Percentiles rank a stretch among this genome's conserved stretches.
Conservation (phyloP, 2,329 filamentous ascomycete species). For the Xylaria digitata region DNA sequence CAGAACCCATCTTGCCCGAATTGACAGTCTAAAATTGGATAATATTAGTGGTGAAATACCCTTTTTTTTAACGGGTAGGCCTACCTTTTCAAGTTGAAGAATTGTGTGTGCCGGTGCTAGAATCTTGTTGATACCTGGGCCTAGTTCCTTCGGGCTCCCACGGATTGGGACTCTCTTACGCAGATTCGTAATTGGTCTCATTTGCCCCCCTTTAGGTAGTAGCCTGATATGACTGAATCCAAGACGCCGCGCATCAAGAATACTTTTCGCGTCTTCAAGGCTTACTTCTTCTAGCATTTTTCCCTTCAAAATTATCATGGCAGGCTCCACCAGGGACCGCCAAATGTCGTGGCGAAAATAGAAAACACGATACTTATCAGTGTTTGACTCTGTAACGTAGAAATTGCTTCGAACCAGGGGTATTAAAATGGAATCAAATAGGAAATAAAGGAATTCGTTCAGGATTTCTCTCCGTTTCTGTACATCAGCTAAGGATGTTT, state of each 20-base stretch:
- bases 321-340: constrained; percentile 79
- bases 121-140: constrained; percentile 62
- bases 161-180: constrained; percentile 69
- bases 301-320: constrained; percentile 72
- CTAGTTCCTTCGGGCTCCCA: constrained; percentile 54
- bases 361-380: constrained; percentile 83
- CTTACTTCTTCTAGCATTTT: constrained; percentile 84
- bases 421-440: constrained; percentile 92
- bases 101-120: constrained; percentile 80
- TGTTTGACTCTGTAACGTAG: constrained; percentile 91
- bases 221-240: constrained; percentile 84
- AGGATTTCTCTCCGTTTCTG: constrained; percentile 83
- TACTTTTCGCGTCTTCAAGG: constrained; percentile 62
- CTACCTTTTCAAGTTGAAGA: constrained; percentile 81
- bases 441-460: constrained; percentile 87
- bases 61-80: constrained; percentile 17
- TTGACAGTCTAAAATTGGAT: constrained; percentile 54
- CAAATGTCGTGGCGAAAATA: constrained; percentile 97
- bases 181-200: constrained; percentile 90
- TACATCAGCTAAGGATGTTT: constrained; percentile 76
- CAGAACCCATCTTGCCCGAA: constrained; percentile 75
- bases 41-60: constrained; percentile 29
- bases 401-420: constrained; percentile 89
- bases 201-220: constrained; percentile 80
- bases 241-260: constrained; percentile 72